A percentile compares a stretch with the other conserved stretches of the same genome.
Evolutionary conservation across 306 rosid species (phyloP).

Genomic region (Sechiopsis laciniata): DNA sequence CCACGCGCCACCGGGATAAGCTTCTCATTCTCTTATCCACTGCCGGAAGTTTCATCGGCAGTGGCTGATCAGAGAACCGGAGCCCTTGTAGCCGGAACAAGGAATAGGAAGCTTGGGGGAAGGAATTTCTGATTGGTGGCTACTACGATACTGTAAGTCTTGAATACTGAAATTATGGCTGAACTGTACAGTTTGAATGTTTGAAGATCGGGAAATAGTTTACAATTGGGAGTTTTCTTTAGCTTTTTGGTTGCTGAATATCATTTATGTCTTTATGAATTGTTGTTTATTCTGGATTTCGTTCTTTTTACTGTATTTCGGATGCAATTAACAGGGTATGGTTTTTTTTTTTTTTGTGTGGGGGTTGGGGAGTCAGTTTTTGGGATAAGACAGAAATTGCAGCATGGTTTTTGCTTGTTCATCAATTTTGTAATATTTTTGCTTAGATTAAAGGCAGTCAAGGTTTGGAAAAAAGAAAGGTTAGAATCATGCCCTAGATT

Average conservation of each 20-base stretch:
- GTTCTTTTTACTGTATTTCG: conserved; percentile 19
- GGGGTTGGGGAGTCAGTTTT: neutral
- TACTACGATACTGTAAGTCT: conserved; percentile 13
- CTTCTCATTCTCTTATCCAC: conserved; percentile 1
- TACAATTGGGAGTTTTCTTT: neutral
- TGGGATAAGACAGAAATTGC: neutral
- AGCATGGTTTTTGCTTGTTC: neutral
- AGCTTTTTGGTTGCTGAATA: conserved; percentile 14
- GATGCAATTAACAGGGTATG: conserved; percentile 25
- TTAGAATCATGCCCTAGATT: conserved; percentile 17
- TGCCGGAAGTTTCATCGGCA: conserved; percentile 19
- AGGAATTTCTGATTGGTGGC: conserved; percentile 22
- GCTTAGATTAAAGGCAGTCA: conserved; percentile 1
- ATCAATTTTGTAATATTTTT: neutral
- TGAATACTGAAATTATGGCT: conserved; percentile 4
- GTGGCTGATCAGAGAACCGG: conserved; percentile 29
- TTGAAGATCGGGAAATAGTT: conserved; percentile 24
- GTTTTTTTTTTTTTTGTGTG: neutral
- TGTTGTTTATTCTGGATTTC: conserved; percentile 21
- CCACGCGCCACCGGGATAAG: conserved; percentile 13
- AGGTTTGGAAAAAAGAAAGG: neutral
- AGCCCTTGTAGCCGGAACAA: neutral
- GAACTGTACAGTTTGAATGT: conserved; percentile 14
- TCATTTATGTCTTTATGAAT: conserved; percentile 15
- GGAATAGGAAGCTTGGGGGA: conserved; percentile 11